Evolutionary conservation across 2,329 filamentous ascomycete genomes (phyloP).

Genomic region (Chaetomiaceae sp.): DNA sequence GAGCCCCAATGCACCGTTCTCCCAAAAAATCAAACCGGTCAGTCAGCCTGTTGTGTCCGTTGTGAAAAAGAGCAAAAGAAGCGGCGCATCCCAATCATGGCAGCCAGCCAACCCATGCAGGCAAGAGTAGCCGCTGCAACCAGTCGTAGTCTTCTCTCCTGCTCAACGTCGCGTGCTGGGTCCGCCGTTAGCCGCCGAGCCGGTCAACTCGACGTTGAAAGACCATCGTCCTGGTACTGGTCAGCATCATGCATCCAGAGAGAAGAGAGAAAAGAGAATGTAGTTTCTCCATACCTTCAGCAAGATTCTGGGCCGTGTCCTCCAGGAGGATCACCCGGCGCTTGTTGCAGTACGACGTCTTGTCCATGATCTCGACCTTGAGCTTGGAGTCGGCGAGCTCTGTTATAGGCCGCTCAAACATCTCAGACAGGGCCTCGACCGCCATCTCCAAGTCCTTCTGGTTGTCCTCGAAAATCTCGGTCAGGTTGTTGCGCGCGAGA

Average conservation of each 20-base stretch:
- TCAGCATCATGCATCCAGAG: slow-evolving; percentile 23
- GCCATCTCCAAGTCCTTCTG: slow-evolving; percentile 97
- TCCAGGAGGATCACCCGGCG: slow-evolving; percentile 82
- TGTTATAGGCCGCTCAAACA: slow-evolving; percentile 96
- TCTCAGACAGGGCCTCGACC: slow-evolving; percentile 92
- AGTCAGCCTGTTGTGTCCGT: too few relatives aligned
- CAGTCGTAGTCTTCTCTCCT: neutral
- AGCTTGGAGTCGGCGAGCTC: slow-evolving; percentile 81
- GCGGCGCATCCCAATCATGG: too few relatives aligned
- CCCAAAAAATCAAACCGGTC: neutral
- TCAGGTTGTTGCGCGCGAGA: slow-evolving; percentile 89
- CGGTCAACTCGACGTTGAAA: slow-evolving; percentile 36
- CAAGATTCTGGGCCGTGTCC: slow-evolving; percentile 88
- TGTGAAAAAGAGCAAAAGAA: too few relatives aligned
- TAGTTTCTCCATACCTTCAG: slow-evolving; percentile 59
- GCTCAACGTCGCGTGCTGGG: slow-evolving; percentile 26
- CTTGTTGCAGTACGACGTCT: slow-evolving; percentile 95
- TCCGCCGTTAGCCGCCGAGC: slow-evolving; percentile 17
- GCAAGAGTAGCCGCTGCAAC: too few relatives aligned
- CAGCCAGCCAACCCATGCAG: too few relatives aligned
- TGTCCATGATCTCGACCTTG: slow-evolving; percentile 98
- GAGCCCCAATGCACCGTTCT: slow-evolving; percentile 8
- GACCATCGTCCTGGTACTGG: slow-evolving; percentile 38
- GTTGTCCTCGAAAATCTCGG: slow-evolving; percentile 97
- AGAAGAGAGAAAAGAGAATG: too few relatives aligned